These are phyloP conservation scores for Chlorencoelia australis DNA, from an alignment of 2,329 filamentous ascomycete genomes.

Conservation along the genomic window DNA sequence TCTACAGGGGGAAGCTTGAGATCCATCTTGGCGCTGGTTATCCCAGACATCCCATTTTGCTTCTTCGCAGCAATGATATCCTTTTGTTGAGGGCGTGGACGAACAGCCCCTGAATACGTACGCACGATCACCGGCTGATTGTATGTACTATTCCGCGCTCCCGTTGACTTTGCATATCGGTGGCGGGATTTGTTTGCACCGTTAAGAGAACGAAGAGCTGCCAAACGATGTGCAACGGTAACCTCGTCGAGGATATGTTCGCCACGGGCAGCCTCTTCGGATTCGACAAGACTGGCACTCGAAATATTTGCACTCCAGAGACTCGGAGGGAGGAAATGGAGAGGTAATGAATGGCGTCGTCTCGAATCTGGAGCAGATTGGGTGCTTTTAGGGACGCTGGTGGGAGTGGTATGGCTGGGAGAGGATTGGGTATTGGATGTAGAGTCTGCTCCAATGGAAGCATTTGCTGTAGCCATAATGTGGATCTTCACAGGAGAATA, in stretches of 20 bases:
- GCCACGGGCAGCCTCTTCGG: slow-evolving; percentile 25
- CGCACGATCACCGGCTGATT: slow-evolving; percentile 57
- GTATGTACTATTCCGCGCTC: slow-evolving; percentile 45
- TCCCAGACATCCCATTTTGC: slow-evolving; percentile 16
- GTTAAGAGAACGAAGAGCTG: slow-evolving; percentile 49
- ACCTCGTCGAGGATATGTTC: slow-evolving; percentile 39
- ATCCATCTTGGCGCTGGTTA: slow-evolving; percentile 20
- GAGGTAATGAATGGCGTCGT: slow-evolving; percentile 24
- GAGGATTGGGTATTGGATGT: neutral
- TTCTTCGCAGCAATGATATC: slow-evolving; percentile 21
- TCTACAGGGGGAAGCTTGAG: slow-evolving; percentile 49
- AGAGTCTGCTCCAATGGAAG: neutral
- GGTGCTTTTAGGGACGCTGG: slow-evolving; percentile 10
- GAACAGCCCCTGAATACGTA: slow-evolving; percentile 45
- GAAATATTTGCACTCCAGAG: slow-evolving; percentile 26
- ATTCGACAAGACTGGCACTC: slow-evolving; percentile 24
- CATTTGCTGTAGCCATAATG: neutral
- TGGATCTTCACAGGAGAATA: too few relatives aligned
- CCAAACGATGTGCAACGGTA: slow-evolving; percentile 46
- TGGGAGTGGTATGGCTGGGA: neutral
- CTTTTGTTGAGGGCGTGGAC: slow-evolving; percentile 25
- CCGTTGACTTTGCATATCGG: slow-evolving; percentile 45
- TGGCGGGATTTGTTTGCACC: slow-evolving; percentile 29
- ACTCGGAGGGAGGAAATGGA: slow-evolving; percentile 24
- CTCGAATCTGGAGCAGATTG: slow-evolving; percentile 18